A percentile compares a stretch with the other conserved stretches of the same genome.
These are phyloP conservation scores for Agaricus subrufescens DNA, from an alignment of 768 basidiomycete species.

Conservation along the genomic window DNA sequence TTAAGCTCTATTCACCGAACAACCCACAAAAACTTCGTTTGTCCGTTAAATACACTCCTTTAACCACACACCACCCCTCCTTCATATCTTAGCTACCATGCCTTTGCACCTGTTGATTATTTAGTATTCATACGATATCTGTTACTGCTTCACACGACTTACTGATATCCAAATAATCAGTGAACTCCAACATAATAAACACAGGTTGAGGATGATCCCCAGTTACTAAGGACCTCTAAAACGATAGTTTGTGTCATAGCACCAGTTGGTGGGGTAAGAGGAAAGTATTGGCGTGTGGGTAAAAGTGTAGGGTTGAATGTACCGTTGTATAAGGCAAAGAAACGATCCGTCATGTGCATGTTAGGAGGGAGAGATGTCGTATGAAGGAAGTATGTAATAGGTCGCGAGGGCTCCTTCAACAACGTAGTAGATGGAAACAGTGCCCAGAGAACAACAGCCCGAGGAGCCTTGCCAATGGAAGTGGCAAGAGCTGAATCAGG, in stretches of 20 bases:
- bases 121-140: too few relatives aligned
- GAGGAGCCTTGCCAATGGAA: not conserved
- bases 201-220: not conserved
- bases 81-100: too few relatives aligned
- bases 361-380: not conserved
- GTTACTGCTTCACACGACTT: too few relatives aligned
- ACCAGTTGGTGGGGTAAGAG: not conserved
- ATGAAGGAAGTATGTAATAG: not conserved
- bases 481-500: not conserved
- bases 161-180: not conserved
- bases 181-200: not conserved
- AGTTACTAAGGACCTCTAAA: not conserved
- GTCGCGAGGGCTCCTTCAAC: not conserved
- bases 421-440: not conserved
- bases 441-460: not conserved
- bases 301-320: not conserved
- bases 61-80: too few relatives aligned
- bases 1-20: too few relatives aligned
- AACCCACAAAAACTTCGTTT: too few relatives aligned
- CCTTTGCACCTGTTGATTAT: too few relatives aligned
- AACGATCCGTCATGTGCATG: not conserved
- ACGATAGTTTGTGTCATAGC: not conserved
- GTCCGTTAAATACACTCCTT: too few relatives aligned
- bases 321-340: not conserved
- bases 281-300: not conserved